Evolutionary conservation across 2,329 filamentous ascomycete species (phyloP).

Genomic region (Zasmidium angulare): DNA sequence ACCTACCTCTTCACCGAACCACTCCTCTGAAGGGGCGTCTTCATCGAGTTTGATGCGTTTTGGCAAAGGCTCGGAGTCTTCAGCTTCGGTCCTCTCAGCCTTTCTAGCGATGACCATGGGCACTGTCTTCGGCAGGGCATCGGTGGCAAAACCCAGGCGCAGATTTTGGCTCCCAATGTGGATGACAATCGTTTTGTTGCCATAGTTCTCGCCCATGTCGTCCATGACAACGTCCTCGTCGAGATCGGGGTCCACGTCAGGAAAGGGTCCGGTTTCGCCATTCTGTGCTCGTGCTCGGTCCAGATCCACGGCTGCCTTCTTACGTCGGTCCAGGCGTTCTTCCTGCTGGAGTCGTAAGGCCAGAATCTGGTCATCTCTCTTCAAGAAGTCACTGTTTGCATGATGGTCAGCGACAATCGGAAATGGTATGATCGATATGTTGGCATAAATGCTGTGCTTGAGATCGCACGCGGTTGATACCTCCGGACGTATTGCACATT

Average conservation of each 20-base stretch:
- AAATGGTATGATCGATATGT: too few species aligned
- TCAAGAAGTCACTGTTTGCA: conserved; percentile 82
- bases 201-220: conserved; percentile 61
- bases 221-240: conserved; percentile 58
- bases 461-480: too few species aligned
- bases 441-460: too few species aligned
- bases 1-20: conserved; percentile 78
- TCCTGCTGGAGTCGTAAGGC: conserved; percentile 86
- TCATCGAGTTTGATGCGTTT: conserved; percentile 63
- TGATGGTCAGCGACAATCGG: neutral
- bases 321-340: conserved; percentile 77
- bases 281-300: conserved; percentile 80
- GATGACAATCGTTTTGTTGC: conserved; percentile 90
- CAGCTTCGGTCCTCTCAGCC: conserved; percentile 75
- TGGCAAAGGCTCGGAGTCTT: conserved; percentile 77
- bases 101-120: conserved; percentile 88
- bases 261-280: conserved; percentile 50
- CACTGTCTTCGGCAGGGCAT: conserved; percentile 89
- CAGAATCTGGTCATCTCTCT: conserved; percentile 94
- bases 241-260: conserved; percentile 37
- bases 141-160: conserved; percentile 90
- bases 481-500: conserved; percentile 37
- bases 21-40: conserved; percentile 68
- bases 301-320: conserved; percentile 82
- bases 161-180: conserved; percentile 95